Conservation (phyloP, 768 basidiomycete species). For the Auriscalpium vulgare region DNA sequence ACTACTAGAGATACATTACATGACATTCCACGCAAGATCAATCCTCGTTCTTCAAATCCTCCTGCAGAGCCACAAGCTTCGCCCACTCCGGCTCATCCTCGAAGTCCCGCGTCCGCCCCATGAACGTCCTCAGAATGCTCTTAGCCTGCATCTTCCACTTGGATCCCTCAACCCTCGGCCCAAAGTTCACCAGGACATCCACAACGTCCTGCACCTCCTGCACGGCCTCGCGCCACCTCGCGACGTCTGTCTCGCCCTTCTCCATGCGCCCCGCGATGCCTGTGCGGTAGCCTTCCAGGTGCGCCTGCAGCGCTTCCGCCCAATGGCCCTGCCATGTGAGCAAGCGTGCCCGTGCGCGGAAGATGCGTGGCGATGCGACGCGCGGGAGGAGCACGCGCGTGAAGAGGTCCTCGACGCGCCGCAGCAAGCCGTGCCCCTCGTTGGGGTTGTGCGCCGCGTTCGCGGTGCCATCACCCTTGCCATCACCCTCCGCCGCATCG, state of each 20-base stretch:
- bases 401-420: slow-evolving; percentile 65
- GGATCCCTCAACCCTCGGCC: slow-evolving; percentile 49
- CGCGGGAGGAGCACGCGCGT: slow-evolving; percentile 75
- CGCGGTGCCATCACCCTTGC: slow-evolving; percentile 16
- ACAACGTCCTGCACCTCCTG: slow-evolving; percentile 78
- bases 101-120: slow-evolving; percentile 78
- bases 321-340: slow-evolving; percentile 65
- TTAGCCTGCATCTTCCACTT: slow-evolving; percentile 86
- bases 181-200: slow-evolving; percentile 76
- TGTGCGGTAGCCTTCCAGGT: slow-evolving; percentile 79
- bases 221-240: slow-evolving; percentile 68
- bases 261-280: slow-evolving; percentile 53
- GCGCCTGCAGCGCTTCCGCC: slow-evolving; percentile 73
- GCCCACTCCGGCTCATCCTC: slow-evolving; percentile 86
- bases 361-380: slow-evolving; percentile 70
- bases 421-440: slow-evolving; percentile 58
- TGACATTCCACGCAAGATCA: background rate
- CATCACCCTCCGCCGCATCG: slow-evolving; percentile 24
- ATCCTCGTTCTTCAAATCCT: slow-evolving; percentile 44
- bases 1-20: background rate
- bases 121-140: slow-evolving; percentile 82
- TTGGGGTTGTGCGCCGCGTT: slow-evolving; percentile 38
- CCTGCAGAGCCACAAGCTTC: slow-evolving; percentile 53
- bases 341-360: slow-evolving; percentile 77
- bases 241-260: slow-evolving; percentile 58